These are phyloP conservation scores for Ulvella scutata DNA, from an alignment of 139 green algal genomes.

Conservation along the genomic window DNA sequence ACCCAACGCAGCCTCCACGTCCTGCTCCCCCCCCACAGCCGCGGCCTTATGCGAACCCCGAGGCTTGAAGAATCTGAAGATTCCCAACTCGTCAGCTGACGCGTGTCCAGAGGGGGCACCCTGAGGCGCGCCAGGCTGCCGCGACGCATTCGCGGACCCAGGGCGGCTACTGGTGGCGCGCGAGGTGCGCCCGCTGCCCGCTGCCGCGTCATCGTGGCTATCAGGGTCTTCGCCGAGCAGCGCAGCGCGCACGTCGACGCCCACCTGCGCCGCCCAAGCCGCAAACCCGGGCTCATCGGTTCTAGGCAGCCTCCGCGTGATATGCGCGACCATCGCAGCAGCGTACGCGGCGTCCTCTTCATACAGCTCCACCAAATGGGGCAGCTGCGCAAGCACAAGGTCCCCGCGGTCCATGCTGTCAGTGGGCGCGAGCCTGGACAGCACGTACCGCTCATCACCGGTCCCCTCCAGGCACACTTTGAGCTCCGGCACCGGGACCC, in stretches of 20 bases:
- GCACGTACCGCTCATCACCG: not conserved
- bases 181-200: no score
- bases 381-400: not conserved
- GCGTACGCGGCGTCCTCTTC: not conserved
- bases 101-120: no score
- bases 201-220: no score
- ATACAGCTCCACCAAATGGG: not conserved
- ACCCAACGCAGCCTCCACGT: no score
- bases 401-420: not conserved
- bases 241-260: not conserved
- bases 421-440: not conserved
- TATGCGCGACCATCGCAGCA: not conserved
- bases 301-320: not conserved
- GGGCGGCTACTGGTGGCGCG: no score
- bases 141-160: no score
- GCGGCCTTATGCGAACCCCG: no score
- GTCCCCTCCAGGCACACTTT: not conserved
- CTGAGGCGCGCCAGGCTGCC: no score
- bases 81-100: no score
- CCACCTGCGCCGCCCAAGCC: not conserved
- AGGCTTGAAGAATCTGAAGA: no score
- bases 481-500: slow-evolving; percentile 1
- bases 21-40: no score
- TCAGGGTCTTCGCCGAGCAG: not conserved
- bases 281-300: not conserved